Evolutionary conservation across 2,329 filamentous ascomycete species (phyloP).

Genomic region (Neonectria ditissima): DNA sequence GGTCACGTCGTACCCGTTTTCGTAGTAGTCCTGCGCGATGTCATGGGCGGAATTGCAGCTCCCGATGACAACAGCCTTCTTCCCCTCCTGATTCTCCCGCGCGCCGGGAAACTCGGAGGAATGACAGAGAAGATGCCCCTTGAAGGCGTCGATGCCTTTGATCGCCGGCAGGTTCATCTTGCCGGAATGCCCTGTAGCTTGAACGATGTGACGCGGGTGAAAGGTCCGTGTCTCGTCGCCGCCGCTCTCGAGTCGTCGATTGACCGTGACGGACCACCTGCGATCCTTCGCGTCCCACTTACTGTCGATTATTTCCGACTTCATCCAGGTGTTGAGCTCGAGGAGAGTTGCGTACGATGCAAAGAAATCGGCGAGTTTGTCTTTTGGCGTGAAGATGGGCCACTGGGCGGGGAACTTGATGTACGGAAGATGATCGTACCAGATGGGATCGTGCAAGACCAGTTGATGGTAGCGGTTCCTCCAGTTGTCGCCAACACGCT

Average conservation of each 20-base stretch:
- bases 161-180: slow-evolving; percentile 23
- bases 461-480: slow-evolving; percentile 72
- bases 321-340: slow-evolving; percentile 76
- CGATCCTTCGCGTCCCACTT: slow-evolving; percentile 22
- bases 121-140: slow-evolving; percentile 21
- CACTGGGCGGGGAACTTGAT: slow-evolving; percentile 72
- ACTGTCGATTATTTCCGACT: slow-evolving; percentile 53
- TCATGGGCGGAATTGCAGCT: slow-evolving; percentile 78
- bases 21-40: slow-evolving; percentile 75
- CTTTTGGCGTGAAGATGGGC: slow-evolving; percentile 78
- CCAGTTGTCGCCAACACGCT: slow-evolving; percentile 73
- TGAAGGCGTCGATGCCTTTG: slow-evolving; percentile 15
- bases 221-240: slow-evolving; percentile 12
- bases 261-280: slow-evolving; percentile 19
- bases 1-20: slow-evolving; percentile 75
- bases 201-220: slow-evolving; percentile 20
- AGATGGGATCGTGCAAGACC: slow-evolving; percentile 76
- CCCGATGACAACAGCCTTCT: slow-evolving; percentile 74
- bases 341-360: slow-evolving; percentile 72
- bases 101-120: slow-evolving; percentile 23
- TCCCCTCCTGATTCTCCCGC: slow-evolving; percentile 52
- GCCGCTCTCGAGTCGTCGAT: slow-evolving; percentile 13
- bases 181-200: slow-evolving; percentile 23
- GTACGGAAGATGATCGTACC: slow-evolving; percentile 72
- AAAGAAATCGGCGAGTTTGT: slow-evolving; percentile 77